A percentile compares a stretch with the other conserved stretches of the same genome.
Evolutionary conservation across 176 grass and related monocot species (phyloP).

Genomic region (Pharus latifolius): DNA sequence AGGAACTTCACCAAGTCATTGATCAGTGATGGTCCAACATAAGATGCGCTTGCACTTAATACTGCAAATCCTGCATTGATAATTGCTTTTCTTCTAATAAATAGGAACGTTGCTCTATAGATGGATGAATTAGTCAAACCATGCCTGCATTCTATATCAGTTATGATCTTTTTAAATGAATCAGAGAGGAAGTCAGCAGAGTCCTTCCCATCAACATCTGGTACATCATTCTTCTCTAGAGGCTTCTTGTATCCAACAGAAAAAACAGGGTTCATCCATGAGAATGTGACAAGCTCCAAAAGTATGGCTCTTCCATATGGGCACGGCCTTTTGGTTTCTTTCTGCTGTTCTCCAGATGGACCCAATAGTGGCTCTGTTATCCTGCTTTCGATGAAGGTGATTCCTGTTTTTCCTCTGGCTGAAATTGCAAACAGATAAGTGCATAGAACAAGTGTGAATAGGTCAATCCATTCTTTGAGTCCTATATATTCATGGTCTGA

Average conservation of each 20-base stretch:
- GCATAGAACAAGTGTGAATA: conserved; percentile 37
- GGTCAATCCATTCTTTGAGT: conserved; percentile 33
- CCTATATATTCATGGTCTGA: conserved; percentile 22
- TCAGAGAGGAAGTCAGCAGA: conserved; percentile 45
- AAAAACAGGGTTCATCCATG: conserved; percentile 91
- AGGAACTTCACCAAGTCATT: conserved; percentile 80
- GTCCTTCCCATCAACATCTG: conserved; percentile 68
- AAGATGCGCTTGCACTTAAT: conserved; percentile 64
- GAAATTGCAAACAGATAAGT: conserved; percentile 59
- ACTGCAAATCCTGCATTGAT: conserved; percentile 85
- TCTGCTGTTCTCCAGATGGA: conserved; percentile 40
- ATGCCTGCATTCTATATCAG: conserved; percentile 41
- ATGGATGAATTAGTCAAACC: conserved; percentile 56
- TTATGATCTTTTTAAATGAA: conserved; percentile 58
- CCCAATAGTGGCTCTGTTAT: conserved; percentile 59
- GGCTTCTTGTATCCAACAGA: conserved; percentile 66
- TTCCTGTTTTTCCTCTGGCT: conserved; percentile 65
- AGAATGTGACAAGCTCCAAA: conserved; percentile 74
- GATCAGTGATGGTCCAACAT: conserved; percentile 89
- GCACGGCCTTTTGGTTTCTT: conserved; percentile 45
- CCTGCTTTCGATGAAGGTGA: conserved; percentile 29
- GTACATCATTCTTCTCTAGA: conserved; percentile 73
- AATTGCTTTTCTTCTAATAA: conserved; percentile 62
- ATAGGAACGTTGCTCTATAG: conserved; percentile 69
- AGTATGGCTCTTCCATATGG: conserved; percentile 57